phyloP scores from a whole-genome alignment of 768 basidiomycete genomes.

The Termitomyces sp. region DNA sequence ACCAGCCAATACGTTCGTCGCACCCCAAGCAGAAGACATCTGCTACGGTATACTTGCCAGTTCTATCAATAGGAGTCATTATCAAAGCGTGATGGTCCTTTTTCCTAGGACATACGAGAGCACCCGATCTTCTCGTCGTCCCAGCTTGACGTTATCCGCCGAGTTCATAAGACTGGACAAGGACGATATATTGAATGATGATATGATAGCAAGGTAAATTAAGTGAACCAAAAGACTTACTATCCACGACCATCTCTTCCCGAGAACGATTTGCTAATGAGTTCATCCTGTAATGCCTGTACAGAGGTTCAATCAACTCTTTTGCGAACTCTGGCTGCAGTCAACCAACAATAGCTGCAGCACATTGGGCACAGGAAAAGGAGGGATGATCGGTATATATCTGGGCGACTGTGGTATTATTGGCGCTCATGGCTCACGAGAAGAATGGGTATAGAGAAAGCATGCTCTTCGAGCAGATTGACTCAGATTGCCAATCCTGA shows the following conservation, averaged over 20 bases:
- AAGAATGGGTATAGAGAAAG: not conserved
- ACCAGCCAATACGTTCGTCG: slow-evolving; percentile 79
- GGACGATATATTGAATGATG: not conserved
- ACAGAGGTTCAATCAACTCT: not conserved
- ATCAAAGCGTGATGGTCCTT: not conserved
- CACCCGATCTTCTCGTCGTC: slow-evolving; percentile 69
- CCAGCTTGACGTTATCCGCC: slow-evolving; percentile 71
- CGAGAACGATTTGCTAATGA: slow-evolving; percentile 83
- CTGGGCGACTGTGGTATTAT: slow-evolving; percentile 47
- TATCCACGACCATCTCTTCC: slow-evolving; percentile 81
- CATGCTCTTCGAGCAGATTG: not conserved
- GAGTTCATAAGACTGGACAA: slow-evolving; percentile 66
- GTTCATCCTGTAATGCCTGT: slow-evolving; percentile 77
- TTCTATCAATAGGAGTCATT: slow-evolving; percentile 36
- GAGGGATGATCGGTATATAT: slow-evolving; percentile 64
- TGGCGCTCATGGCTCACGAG: slow-evolving; percentile 2
- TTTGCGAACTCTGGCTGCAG: not conserved
- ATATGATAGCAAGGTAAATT: not conserved
- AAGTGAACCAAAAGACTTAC: slow-evolving; percentile 37
- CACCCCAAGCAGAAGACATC: slow-evolving; percentile 80
- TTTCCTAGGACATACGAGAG: slow-evolving; percentile 47
- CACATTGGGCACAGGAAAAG: slow-evolving; percentile 67
- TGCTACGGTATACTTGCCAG: slow-evolving; percentile 78
- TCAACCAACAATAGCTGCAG: slow-evolving; percentile 63
- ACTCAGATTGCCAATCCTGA: slow-evolving; percentile 1